A percentile compares a stretch with the other conserved stretches of the same genome.
phyloP scores from a whole-genome alignment of 805 yeast genomes.

The Candida wancherniae region DNA sequence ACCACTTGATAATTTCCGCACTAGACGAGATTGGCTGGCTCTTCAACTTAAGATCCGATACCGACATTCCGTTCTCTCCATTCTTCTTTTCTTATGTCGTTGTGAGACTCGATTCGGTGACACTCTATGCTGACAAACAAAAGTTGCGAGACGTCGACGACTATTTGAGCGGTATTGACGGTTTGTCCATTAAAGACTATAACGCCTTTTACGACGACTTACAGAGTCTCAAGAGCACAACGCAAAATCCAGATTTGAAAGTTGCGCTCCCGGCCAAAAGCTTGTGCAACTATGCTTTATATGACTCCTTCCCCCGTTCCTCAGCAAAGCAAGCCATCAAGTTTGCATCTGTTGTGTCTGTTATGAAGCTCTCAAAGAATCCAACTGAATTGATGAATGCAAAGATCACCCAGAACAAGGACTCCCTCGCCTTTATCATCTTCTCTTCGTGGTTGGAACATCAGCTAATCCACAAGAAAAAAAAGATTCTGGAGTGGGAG shows the following conservation, averaged over 20 bases:
- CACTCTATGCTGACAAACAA: conserved; percentile 51
- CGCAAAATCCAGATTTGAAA: conserved; percentile 12
- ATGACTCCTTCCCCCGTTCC: conserved; percentile 26
- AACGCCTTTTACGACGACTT: conserved; percentile 56
- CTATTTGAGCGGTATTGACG: conserved; percentile 24
- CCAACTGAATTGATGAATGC: conserved; percentile 66
- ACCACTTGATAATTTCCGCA: conserved; percentile 55
- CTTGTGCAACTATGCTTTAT: conserved; percentile 29
- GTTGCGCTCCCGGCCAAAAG: conserved; percentile 31
- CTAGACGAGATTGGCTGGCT: conserved; percentile 92
- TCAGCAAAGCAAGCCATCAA: conserved; percentile 20
- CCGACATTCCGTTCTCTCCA: conserved; percentile 80
- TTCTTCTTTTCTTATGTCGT: conserved; percentile 71
- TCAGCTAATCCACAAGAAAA: conserved; percentile 36
- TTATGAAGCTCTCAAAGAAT: conserved; percentile 75
- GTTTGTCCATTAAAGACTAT: conserved; percentile 47
- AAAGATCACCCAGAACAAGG: conserved; percentile 71
- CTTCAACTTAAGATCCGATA: conserved; percentile 69
- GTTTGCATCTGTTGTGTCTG: conserved; percentile 30
- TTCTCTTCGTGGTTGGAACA: conserved; percentile 82
- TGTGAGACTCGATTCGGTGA: conserved; percentile 29
- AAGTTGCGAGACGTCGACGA: conserved; percentile 32
- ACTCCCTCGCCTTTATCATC: conserved; percentile 70
- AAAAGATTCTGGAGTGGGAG: conserved; percentile 53
- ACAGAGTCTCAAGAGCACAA: conserved; percentile 20